phyloP scores from a whole-genome alignment of 1,284 basidiomycete genomes.

The Marasmius sp. region DNA sequence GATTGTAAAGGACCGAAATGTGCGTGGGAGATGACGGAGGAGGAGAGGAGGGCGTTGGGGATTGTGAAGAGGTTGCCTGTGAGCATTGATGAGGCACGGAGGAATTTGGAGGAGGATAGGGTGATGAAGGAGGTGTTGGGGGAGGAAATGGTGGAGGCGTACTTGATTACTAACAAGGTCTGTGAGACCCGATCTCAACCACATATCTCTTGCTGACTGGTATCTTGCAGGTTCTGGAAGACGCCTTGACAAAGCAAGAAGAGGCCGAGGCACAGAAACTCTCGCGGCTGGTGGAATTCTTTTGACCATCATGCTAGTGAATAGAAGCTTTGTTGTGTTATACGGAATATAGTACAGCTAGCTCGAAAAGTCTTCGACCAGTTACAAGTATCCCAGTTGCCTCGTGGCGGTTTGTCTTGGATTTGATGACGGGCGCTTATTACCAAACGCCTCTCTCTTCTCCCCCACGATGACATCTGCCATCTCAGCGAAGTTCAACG shows the following conservation, averaged over 20 bases:
- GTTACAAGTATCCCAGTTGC: too few relatives aligned
- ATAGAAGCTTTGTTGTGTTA: too few relatives aligned
- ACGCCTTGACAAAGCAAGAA: conserved; percentile 7
- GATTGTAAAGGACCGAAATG: conserved; percentile 17
- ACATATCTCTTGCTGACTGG: background rate
- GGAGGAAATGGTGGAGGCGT: conserved; percentile 19
- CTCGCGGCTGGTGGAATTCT: conserved; percentile 9
- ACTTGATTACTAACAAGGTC: conserved; percentile 23
- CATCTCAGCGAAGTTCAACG: too few relatives aligned
- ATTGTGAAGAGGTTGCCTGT: conserved; percentile 26
- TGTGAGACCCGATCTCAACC: background rate
- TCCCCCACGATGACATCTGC: too few relatives aligned
- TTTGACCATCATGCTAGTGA: background rate
- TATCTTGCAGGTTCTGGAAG: conserved; percentile 4
- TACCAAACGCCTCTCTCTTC: too few relatives aligned
- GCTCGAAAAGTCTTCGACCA: too few relatives aligned
- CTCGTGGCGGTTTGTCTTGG: too few relatives aligned
- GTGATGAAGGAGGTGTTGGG: conserved; percentile 18
- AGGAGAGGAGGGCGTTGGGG: conserved; percentile 20
- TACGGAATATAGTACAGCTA: too few relatives aligned
- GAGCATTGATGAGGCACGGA: conserved; percentile 20
- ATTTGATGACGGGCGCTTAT: too few relatives aligned
- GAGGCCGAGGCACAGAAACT: conserved; percentile 7
- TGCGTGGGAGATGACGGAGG: conserved; percentile 24
- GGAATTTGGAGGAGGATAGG: conserved; percentile 16